Base-by-base conservation (phyloP, 345 rosid genomes). In the Pistacia vera region DNA sequence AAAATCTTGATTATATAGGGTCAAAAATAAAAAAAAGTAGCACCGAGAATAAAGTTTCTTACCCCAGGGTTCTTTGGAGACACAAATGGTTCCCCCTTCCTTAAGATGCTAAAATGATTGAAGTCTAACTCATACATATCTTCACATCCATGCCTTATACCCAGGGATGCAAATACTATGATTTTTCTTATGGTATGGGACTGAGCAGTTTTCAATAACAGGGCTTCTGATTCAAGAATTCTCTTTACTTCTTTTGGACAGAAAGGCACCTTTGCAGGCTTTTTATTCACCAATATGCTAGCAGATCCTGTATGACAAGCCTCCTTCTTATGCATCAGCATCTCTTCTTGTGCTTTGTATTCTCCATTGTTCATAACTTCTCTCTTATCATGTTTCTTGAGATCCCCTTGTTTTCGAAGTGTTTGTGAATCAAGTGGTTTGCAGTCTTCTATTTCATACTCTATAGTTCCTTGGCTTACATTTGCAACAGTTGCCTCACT, bases 151-250 rank as follows among this genome's bases (percentile, higher is more conserved):
- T 87, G 88, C 81, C 83, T 81, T 69, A 84, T 85, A 51, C 90
- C 85, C 7, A 89, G 87, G 55, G 86, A 87, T 6, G 89, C 77
- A 41, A 89, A 89, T 28, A 83, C 88, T 64, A 87, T 76, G 60
- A 89, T 85, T 76, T 87, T 87, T 74, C 92, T 85, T 61, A 85
- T 84, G 61, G 92, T 85, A 78, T 87, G 92, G 58, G 88, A 84
- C 75, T 87, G 88, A 48, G 90, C 89, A 76, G 85, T 87, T 75
- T 81, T 87, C 63, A 44, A 22, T 48, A n/a, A 54, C 22, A 89
- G 84, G 33, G 36, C 61, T 63, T 82, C 86, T 3, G 83, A 74
- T 28, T 82, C 89, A 0, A 87, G 76, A 1, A 89, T 83, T 69
- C 74, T 79, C 80, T 75, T 81, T 13, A 82, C 83, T 85, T 89